phyloP scores from a whole-genome alignment of 2,329 filamentous ascomycete genomes.

The Fusarium annulatum region DNA sequence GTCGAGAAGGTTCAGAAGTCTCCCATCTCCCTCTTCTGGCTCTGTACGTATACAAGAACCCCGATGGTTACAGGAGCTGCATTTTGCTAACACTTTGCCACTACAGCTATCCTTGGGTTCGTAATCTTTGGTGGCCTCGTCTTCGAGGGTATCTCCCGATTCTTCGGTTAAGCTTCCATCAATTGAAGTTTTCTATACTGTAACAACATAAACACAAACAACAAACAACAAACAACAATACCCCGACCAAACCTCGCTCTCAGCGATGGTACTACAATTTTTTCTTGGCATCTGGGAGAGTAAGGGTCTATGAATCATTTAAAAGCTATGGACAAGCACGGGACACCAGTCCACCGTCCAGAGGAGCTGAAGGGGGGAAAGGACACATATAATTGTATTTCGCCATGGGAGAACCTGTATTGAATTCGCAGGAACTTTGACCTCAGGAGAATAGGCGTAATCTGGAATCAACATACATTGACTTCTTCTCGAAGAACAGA shows the following conservation, averaged over 20 bases:
- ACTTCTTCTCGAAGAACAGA: slow-evolving; percentile 29
- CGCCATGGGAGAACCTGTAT: slow-evolving; percentile 26
- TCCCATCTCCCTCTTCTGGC: slow-evolving; percentile 72
- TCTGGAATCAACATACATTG: slow-evolving; percentile 40
- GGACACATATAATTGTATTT: slow-evolving; percentile 32
- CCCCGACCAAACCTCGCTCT: slow-evolving; percentile 16
- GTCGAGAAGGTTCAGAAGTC: slow-evolving; percentile 67
- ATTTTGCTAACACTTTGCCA: slow-evolving; percentile 7
- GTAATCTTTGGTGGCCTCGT: slow-evolving; percentile 70
- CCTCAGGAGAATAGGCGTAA: slow-evolving; percentile 45
- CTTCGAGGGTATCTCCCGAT: slow-evolving; percentile 67
- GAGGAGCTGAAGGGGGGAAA: slow-evolving; percentile 7
- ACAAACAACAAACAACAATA: slow-evolving; percentile 2
- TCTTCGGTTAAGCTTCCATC: slow-evolving; percentile 54
- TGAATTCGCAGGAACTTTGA: slow-evolving; percentile 41
- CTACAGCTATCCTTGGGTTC: slow-evolving; percentile 66
- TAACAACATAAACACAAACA: slow-evolving; percentile 9
- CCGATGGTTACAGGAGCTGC: not conserved
- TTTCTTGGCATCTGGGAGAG: slow-evolving; percentile 10
- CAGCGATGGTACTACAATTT: not conserved
- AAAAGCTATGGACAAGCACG: slow-evolving; percentile 4
- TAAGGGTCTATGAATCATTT: slow-evolving; percentile 2
- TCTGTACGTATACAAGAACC: slow-evolving; percentile 59
- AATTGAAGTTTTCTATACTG: not conserved
- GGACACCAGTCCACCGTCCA: slow-evolving; percentile 7